Evolutionary conservation across 257 asterid species (phyloP), one percentile per base, ranked within the genome.

Genomic region (Solanum ossicruentum): DNA sequence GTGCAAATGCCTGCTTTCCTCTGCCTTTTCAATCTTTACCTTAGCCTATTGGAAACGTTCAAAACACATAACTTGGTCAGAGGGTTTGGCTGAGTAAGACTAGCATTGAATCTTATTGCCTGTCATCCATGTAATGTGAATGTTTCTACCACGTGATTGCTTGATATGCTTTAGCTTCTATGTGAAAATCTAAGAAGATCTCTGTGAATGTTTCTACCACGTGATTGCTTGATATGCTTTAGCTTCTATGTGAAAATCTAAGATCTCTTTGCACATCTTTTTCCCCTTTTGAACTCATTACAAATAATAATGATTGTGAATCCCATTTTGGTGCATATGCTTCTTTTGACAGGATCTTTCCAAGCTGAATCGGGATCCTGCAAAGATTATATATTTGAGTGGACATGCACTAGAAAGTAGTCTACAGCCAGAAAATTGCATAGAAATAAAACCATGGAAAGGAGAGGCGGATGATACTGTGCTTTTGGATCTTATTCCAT

Each of bases 401-500:
- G 97, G 91, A 52, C 93, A 93, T 88, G 98, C 97, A 75, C 86
- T 92, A 79, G 98, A 96, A 87, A 91, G 88, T 86, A 91, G 95
- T 61, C 98, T 96, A 83, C 99, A 96, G 87, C 91, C 95, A 70
- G 98, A 96, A 83, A 96, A 94, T 70, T 88, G 89, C 84, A 86
- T 96, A 84, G 91, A 90, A 81, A 65, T 96, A 87, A 94, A 93
- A 88, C 88, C 91, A 66, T 96, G 96, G 96, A 88, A 86, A 88
- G 98, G 99, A 51, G 98, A 94, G 86, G 82, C 88, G 10, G 98
- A 94, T 0, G 99, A 94, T 85, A 93, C 99, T 17, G 89, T 88
- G 58, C 98, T 96, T 78, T 20, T 96, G 86, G 98, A 96, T 91
- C 94, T 96, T 47, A 93, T 96, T 83, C 98, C 98, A 7, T 96